phyloP scores from a whole-genome alignment of 2,329 filamentous ascomycete genomes.

The Aspergillus aculeatinus region DNA sequence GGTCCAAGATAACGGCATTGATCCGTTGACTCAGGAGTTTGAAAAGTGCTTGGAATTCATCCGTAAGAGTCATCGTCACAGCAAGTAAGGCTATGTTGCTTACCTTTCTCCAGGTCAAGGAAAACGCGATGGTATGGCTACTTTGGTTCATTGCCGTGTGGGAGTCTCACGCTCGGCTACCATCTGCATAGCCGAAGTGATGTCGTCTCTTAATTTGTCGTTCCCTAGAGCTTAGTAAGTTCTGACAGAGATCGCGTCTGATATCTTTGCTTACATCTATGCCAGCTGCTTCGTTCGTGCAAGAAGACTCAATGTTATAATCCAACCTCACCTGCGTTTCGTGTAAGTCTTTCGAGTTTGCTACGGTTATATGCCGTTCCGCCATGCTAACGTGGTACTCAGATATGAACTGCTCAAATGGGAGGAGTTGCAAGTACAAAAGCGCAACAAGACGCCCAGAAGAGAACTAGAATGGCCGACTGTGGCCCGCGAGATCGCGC shows the following conservation, averaged over 20 bases:
- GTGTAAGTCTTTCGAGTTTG: conserved; percentile 52
- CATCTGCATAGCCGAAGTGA: conserved; percentile 98
- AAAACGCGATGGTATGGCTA: conserved; percentile 73
- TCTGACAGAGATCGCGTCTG: neutral
- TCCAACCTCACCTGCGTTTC: conserved; percentile 93
- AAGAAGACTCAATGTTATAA: conserved; percentile 91
- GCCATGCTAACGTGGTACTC: conserved; percentile 15
- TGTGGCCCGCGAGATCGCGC: conserved; percentile 82
- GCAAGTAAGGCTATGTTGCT: neutral
- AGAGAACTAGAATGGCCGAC: conserved; percentile 90
- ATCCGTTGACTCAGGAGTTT: conserved; percentile 84
- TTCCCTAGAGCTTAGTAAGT: conserved; percentile 83
- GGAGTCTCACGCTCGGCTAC: conserved; percentile 94
- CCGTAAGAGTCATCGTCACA: conserved; percentile 57
- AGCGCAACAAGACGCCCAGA: conserved; percentile 55
- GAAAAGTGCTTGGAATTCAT: conserved; percentile 86
- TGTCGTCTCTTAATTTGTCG: conserved; percentile 75
- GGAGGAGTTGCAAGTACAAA: conserved; percentile 73
- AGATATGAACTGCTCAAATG: conserved; percentile 87
- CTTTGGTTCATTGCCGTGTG: conserved; percentile 92
- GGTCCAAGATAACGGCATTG: conserved; percentile 96
- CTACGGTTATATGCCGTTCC: neutral
- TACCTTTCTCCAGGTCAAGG: conserved; percentile 65
- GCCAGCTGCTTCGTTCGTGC: conserved; percentile 83
- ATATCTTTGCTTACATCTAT: conserved; percentile 5